phyloP scores from a whole-genome alignment of 495 filamentous ascomycete genomes.

The Staphylotrichum longicolle region DNA sequence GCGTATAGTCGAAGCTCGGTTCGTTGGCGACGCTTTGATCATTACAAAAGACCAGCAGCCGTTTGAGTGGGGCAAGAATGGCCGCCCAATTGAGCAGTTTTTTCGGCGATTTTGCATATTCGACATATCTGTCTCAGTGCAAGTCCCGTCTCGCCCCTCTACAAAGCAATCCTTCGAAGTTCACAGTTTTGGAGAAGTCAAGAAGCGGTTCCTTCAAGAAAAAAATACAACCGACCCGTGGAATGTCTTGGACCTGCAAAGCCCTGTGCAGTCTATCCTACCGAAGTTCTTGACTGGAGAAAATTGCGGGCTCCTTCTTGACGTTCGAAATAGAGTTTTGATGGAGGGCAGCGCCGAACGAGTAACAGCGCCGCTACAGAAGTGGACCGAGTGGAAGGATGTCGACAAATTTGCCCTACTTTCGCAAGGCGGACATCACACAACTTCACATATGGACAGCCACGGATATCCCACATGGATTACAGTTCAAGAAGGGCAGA shows the following conservation, averaged over 20 bases:
- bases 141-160: slow-evolving; percentile 19
- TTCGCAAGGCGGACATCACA: slow-evolving; percentile 24
- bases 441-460: slow-evolving; percentile 23
- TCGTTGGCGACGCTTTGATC: slow-evolving; percentile 10
- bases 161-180: slow-evolving; percentile 9
- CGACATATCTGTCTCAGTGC: slow-evolving; percentile 14
- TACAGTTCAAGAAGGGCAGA: slow-evolving; percentile 26
- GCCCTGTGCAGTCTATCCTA: slow-evolving; percentile 15
- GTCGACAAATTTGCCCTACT: slow-evolving; percentile 20
- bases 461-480: slow-evolving; percentile 13
- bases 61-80: slow-evolving; percentile 15
- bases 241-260: slow-evolving; percentile 23
- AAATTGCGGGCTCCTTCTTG: slow-evolving; percentile 20
- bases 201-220: slow-evolving; percentile 15
- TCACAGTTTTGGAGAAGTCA: slow-evolving; percentile 12
- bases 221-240: slow-evolving; percentile 17
- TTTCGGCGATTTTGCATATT: slow-evolving; percentile 18
- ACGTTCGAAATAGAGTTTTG: slow-evolving; percentile 6
- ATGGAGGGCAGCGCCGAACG: slow-evolving; percentile 17
- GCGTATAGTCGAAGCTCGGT: neutral
- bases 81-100: slow-evolving; percentile 20
- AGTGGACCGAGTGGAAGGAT: slow-evolving; percentile 21
- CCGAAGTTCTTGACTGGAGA: slow-evolving; percentile 19
- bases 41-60: slow-evolving; percentile 20
- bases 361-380: neutral